Base-by-base conservation (phyloP, 2,329 filamentous ascomycete species). In the Onygenales sp. region DNA sequence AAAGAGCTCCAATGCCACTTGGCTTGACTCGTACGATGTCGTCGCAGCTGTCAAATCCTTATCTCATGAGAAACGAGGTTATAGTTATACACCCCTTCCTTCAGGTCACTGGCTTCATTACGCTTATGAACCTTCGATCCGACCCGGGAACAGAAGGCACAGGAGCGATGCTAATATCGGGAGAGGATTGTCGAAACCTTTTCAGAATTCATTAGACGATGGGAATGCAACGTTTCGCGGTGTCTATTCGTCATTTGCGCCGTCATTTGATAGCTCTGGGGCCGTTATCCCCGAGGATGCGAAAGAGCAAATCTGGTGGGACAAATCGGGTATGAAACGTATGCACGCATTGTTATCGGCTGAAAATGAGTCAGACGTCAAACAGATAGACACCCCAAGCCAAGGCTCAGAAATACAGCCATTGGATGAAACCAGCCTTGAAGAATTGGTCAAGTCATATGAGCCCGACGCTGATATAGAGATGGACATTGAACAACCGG, bases 221-320 rank as follows among this genome's bases (percentile, higher is more conserved):
- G 63, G 68, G 45, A 60, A 68, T 3, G 63, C 68, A 48, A 55
- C 71, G 35, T 68, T 74, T 48, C 70, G 69, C 46, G 68, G 72
- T 35, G 69, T 71, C 17, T 77, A 75, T 57, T 76, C 74, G 3
- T 75, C 74, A 9, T 77, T 77, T 64, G 75, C 73, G 3, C 75
- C 75, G 7, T 68, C 67, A 27, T 71, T 68, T 53, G 75, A 77
- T 56, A 75, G 73, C 56, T 69, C 71, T 7, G 67, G 65, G 1
- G 66, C 73, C 11, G 60, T 75, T 43, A 57, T 75, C n/a, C 66
- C 72, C 39, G 61, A 63, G n/a, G 65, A 72, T 55, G 64, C 68
- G 4, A 74, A 74, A 50, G 65, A 71, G 48, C 59, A 71, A 51
- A 60, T 71, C n/a, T 77, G 74, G 73, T 77, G 73, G 73, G 66